Evolutionary conservation across 83 land plant genomes (phyloP).

Genomic region (Thuja plicata): DNA sequence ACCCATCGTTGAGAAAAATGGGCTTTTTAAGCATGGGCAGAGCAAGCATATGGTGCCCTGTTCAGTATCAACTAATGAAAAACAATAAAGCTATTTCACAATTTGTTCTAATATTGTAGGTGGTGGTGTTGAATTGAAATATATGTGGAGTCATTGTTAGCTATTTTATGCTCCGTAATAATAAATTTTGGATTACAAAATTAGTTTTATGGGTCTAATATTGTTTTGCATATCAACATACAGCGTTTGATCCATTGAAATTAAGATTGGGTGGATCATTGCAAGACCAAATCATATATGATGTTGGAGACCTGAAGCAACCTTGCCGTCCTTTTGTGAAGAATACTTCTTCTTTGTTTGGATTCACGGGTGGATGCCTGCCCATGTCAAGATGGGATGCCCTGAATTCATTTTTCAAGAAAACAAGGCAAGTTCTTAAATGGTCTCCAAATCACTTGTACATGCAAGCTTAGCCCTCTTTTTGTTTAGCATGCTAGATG

Average conservation of each 20-base stretch:
- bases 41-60: neutral
- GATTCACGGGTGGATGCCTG: constrained; percentile 78
- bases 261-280: constrained; percentile 79
- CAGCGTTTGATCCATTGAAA: constrained; percentile 57
- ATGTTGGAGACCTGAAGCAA: constrained; percentile 29
- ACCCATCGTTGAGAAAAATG: neutral
- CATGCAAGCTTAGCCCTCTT: neutral
- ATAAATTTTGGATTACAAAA: neutral
- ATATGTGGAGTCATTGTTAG: neutral
- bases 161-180: neutral
- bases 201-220: neutral
- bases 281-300: constrained; percentile 78
- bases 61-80: neutral
- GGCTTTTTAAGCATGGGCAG: neutral
- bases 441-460: neutral
- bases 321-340: constrained; percentile 63
- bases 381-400: constrained; percentile 73
- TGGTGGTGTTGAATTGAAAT: neutral
- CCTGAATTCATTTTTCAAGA: constrained; percentile 57
- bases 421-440: constrained; percentile 52
- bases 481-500: neutral
- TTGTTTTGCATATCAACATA: neutral
- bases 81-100: neutral
- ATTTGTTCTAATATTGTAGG: neutral
- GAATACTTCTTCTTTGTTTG: constrained; percentile 50